Percentiles rank a stretch among this genome's conserved stretches.
phyloP scores from a whole-genome alignment of 2,329 filamentous ascomycete genomes.

The Mycocentrospora acerina region DNA sequence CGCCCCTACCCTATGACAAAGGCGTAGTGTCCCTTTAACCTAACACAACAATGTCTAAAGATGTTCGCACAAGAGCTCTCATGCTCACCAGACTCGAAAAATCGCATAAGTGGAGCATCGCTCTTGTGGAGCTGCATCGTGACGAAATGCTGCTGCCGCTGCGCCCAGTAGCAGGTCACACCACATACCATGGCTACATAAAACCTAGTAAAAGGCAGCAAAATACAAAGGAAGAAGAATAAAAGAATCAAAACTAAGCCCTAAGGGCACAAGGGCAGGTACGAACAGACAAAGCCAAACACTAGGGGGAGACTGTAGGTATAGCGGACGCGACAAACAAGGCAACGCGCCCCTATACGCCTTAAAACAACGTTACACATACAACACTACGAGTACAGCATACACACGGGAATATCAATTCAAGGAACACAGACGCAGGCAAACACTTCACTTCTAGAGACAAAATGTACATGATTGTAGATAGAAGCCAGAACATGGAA shows the following conservation, averaged over 20 bases:
- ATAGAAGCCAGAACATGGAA: background rate
- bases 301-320: conserved; percentile 16
- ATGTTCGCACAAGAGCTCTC: conserved; percentile 13
- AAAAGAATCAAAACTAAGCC: conserved; percentile 4
- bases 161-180: conserved; percentile 8
- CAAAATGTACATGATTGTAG: conserved; percentile 8
- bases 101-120: conserved; percentile 5
- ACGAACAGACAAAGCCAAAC: conserved; percentile 10
- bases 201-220: conserved; percentile 4
- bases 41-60: conserved; percentile 18
- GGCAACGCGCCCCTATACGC: conserved; percentile 17
- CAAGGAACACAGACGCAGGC: conserved; percentile 8
- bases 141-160: conserved; percentile 6
- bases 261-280: conserved; percentile 6
- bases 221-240: conserved; percentile 3
- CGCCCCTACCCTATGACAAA: background rate
- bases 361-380: conserved; percentile 9
- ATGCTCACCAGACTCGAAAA: conserved; percentile 6
- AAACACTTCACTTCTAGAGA: conserved; percentile 9
- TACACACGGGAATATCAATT: conserved; percentile 3
- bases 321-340: conserved; percentile 11
- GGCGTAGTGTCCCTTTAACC: conserved; percentile 4
- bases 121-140: conserved; percentile 3
- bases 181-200: conserved; percentile 5
- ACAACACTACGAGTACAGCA: conserved; percentile 5